Base-by-base conservation (phyloP, 2,329 filamentous ascomycete species). In the Didymella pomorum region DNA sequence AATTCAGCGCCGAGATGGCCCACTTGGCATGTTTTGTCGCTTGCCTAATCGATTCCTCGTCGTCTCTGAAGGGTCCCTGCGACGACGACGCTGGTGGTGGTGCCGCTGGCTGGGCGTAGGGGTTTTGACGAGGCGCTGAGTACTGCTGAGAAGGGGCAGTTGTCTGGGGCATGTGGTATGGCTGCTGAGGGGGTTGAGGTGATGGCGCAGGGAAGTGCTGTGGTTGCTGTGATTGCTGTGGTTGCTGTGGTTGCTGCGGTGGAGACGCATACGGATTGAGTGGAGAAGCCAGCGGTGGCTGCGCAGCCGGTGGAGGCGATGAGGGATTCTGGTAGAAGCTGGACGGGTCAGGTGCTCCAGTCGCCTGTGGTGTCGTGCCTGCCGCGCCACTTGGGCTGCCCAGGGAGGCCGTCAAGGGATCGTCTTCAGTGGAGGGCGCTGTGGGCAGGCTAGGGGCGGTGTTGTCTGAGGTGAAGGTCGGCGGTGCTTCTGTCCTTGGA, bases 11-110 rank as follows among this genome's bases (percentile, higher is more conserved):
- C 11, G 93, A 97, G 41, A 98, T 96, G 0, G 95, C 95, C 92
- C 92, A 99, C 70, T 92, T 93, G 2, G 94, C 93, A 79, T 98
- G 95, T 75, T 98, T 99, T 76, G 97, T 93, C 4, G 95, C 94
- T 68, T 88, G 85, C 33, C 86, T 81, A 33, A 97, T 89, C 0
- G 89, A 83, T 58, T 83, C 80, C 64, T 93, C 89, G 63, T 97
- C 92, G 11, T 78, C 81, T 4, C 78, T 80, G 52, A 89, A 80
- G 1, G 73, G 71, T 4, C 74, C 84, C 62, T 74, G 66, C 39
- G 63, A 61, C 14, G 56, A 62, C n/a, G 60, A 51, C 50, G 62
- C 58, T 14, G 62, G 50, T 20, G 60, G 60, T 18, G 60, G 58
- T 23, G 63, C 66, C 10, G 64, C 52, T 26, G 61, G 63, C 52